Conservation (phyloP, 257 asterid genomes). For the Echites panduratus region DNA sequence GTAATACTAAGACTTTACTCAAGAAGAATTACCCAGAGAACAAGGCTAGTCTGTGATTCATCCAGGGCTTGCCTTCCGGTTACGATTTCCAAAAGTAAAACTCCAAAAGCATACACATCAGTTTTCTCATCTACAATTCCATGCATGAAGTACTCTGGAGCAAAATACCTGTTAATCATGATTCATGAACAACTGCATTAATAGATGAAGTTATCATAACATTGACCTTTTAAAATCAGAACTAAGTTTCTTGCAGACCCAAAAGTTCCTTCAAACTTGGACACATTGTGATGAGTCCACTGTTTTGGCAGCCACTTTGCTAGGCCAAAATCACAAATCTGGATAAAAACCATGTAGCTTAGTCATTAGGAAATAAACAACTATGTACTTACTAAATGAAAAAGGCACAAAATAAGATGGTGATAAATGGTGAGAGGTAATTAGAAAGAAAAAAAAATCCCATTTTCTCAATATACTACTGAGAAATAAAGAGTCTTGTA, state of each 20-base stretch:
- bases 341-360: constrained; percentile 5
- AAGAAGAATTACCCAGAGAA: constrained; percentile 53
- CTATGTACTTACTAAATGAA: background rate
- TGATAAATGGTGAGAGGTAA: background rate
- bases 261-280: constrained; percentile 73
- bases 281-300: constrained; percentile 54
- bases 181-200: background rate
- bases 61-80: constrained; percentile 60
- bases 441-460: too few species aligned
- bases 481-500: background rate
- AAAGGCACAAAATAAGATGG: background rate
- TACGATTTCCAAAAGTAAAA: constrained; percentile 56
- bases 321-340: constrained; percentile 81
- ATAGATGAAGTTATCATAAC: background rate
- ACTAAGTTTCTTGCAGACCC: constrained; percentile 40
- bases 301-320: constrained; percentile 79
- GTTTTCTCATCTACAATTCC: constrained; percentile 74
- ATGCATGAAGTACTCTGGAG: constrained; percentile 74
- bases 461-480: background rate
- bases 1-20: background rate
- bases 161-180: constrained; percentile 46
- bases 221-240: constrained; percentile 1
- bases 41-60: constrained; percentile 49
- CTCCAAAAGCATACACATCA: constrained; percentile 70
- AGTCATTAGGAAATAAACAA: constrained; percentile 7